Evolutionary conservation across 2,329 filamentous ascomycete genomes (phyloP).

Genomic region (Claviceps quebecensis): DNA sequence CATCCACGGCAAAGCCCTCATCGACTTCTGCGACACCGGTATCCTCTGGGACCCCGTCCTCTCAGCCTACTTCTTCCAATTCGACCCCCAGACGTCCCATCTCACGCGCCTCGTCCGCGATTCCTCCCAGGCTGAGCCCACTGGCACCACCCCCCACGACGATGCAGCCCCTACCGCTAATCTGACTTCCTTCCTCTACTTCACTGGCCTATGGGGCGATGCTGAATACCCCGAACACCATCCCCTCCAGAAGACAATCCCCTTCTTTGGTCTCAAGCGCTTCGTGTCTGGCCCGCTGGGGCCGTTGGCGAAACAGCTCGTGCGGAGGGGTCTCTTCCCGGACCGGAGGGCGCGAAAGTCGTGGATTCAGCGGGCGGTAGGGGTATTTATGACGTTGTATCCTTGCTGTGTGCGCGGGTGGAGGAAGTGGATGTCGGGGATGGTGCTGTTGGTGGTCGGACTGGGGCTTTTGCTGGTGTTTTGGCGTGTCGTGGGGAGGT

Average conservation of each 20-base stretch:
- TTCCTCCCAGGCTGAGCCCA: no score
- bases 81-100: conserved; percentile 9
- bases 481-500: background rate
- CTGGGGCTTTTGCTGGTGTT: background rate
- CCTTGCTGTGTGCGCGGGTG: conserved; percentile 17
- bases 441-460: background rate
- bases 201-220: conserved; percentile 17
- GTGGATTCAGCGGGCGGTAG: conserved; percentile 13
- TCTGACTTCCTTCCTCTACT: conserved; percentile 18
- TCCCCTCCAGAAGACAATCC: conserved; percentile 13
- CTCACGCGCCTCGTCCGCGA: conserved; percentile 7
- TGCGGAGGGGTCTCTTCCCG: conserved; percentile 15
- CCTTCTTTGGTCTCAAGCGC: conserved; percentile 15
- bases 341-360: conserved; percentile 9
- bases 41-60: conserved; percentile 16
- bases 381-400: conserved; percentile 14
- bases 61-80: conserved; percentile 17
- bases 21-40: conserved; percentile 18
- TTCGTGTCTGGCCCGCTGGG: conserved; percentile 15
- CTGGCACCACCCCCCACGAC: background rate
- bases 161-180: conserved; percentile 5
- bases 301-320: conserved; percentile 14
- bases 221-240: conserved; percentile 12
- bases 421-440: conserved; percentile 13
- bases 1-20: conserved; percentile 14